Evolutionary conservation across 768 basidiomycete species (phyloP).

Genomic region (Russula olivacea): DNA sequence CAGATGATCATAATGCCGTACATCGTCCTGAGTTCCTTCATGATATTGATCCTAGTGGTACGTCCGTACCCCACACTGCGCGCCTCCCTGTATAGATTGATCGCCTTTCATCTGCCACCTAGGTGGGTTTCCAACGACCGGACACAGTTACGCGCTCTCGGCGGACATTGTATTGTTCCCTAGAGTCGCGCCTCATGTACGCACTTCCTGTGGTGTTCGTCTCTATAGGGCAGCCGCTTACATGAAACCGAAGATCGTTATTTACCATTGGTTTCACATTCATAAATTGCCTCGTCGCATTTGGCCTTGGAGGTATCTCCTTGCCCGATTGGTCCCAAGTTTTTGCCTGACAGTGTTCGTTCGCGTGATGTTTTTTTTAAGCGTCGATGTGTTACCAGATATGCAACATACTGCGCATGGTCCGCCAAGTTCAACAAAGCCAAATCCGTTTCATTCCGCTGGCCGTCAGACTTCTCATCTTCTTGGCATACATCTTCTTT

Average conservation of each 20-base stretch:
- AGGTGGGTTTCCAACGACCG: slow-evolving; percentile 5
- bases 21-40: neutral
- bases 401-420: neutral
- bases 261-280: slow-evolving; percentile 8
- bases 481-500: slow-evolving; percentile 8
- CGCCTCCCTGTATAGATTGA: neutral
- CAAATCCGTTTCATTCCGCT: slow-evolving; percentile 10
- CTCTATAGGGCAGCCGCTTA: neutral
- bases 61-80: neutral
- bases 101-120: neutral
- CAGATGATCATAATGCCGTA: slow-evolving; percentile 14
- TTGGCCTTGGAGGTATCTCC: neutral
- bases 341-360: neutral
- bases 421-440: neutral
- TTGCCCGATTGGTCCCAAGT: neutral
- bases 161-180: slow-evolving; percentile 9
- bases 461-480: slow-evolving; percentile 4
- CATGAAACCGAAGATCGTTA: neutral
- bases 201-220: neutral
- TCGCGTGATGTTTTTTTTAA: neutral
- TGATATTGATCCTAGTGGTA: neutral
- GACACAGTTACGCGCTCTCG: slow-evolving; percentile 7
- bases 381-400: slow-evolving; percentile 7
- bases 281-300: neutral
- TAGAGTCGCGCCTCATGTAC: slow-evolving; percentile 6